phyloP scores from a whole-genome alignment of 129 eudicot species.

The Erigeron canadensis region DNA sequence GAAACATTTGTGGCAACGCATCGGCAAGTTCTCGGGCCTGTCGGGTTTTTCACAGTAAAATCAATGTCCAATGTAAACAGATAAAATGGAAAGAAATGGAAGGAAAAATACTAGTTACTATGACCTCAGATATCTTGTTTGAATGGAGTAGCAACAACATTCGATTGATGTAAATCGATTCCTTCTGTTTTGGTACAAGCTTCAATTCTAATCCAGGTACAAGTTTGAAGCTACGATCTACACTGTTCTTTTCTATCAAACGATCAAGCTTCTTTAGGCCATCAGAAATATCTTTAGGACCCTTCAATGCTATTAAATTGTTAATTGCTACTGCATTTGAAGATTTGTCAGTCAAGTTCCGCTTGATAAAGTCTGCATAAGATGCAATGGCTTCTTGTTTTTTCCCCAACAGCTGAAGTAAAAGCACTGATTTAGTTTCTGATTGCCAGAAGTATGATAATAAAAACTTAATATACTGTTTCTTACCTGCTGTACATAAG shows the following conservation, averaged over 20 bases:
- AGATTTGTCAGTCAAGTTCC: slow-evolving; percentile 68
- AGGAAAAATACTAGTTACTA: neutral
- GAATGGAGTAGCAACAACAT: slow-evolving; percentile 85
- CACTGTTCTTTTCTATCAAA: slow-evolving; percentile 59
- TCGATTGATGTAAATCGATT: slow-evolving; percentile 70
- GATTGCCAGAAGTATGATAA: neutral
- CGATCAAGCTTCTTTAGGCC: slow-evolving; percentile 88
- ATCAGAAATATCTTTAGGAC: slow-evolving; percentile 82
- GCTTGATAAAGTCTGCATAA: slow-evolving; percentile 59
- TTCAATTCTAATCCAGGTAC: slow-evolving; percentile 67
- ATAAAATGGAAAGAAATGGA: neutral
- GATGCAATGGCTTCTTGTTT: slow-evolving; percentile 67
- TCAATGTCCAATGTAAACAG: neutral
- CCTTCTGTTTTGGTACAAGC: slow-evolving; percentile 82
- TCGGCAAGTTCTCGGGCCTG: slow-evolving; percentile 88
- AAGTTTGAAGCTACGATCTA: slow-evolving; percentile 57
- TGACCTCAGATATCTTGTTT: slow-evolving; percentile 88
- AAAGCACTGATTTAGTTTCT: neutral
- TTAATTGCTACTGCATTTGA: slow-evolving; percentile 83
- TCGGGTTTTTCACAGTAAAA: slow-evolving; percentile 14
- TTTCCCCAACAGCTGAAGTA: slow-evolving; percentile 70
- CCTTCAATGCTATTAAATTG: slow-evolving; percentile 70
- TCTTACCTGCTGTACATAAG: slow-evolving; percentile 86
- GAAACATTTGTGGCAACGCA: slow-evolving; percentile 71
- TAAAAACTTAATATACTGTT: neutral